Evolutionary conservation across 176 grass and related monocot species (phyloP), one percentile per base, ranked within the genome.

Genomic region (Eleusine coracana): DNA sequence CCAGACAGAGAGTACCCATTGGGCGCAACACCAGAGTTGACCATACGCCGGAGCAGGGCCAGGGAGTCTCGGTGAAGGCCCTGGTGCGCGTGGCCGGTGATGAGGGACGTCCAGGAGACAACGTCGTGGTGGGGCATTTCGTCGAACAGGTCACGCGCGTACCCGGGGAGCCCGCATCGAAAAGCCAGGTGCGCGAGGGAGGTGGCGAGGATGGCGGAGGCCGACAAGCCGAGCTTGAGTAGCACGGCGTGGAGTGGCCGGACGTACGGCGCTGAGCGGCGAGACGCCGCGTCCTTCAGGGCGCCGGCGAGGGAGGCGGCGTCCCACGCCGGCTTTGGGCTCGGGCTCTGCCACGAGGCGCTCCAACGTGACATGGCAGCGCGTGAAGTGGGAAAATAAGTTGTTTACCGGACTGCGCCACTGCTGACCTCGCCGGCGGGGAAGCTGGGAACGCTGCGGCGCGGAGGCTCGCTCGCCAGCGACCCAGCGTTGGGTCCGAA

Each of bases 71-170:
- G 18, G 41, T 68, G 75, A 1, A 78, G 39, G 3, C 91, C 80
- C 40, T 87, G 87, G 40, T 83, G 87, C 14, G 87, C 71, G 71
- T 89, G 84, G 71, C 91, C 91, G 12, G 85, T 80, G 66, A 92
- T 23, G 76, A 92, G 84, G 31, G 91, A 84, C 77, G 87, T 92
- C 91, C 91, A 92, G 31, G 87, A 86, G 72, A 89, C 87, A 31
- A 92, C 87, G 51, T 92, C 87, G 40, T 21, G 84, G 2, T 14
- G 51, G 20, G 87, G 87, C 87, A 74, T 87, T 84, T 87, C 91
- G 76, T 89, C 80, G 80, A 92, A 92, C 84, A 92, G 13, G 13
- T 2, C 36, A 6, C 73, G 71, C 13, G 91, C 80, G 20, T 89
- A 83, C 3, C 2, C 40, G 7, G 85, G 45, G 20, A 83, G 66